Evolutionary conservation across 768 basidiomycete genomes (phyloP).

Genomic region (Hortiboletus campestris): DNA sequence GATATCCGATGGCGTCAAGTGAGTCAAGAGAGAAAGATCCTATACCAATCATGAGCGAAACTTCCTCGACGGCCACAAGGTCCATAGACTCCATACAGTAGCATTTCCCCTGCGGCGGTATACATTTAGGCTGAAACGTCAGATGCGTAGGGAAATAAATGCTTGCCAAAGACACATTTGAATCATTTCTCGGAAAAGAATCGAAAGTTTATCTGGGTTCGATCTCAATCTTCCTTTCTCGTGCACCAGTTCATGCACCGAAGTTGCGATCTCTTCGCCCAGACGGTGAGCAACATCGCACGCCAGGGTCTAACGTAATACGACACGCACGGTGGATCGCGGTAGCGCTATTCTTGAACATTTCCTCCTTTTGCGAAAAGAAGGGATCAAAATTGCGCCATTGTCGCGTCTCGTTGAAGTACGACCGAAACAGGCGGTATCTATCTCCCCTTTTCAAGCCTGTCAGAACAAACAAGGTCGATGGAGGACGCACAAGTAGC

Average conservation of each 20-base stretch:
- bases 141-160: neutral
- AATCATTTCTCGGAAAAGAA: slow-evolving; percentile 80
- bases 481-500: slow-evolving; percentile 58
- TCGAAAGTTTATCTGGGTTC: slow-evolving; percentile 53
- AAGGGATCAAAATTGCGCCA: slow-evolving; percentile 88
- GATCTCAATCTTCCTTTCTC: slow-evolving; percentile 44
- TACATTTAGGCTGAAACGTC: slow-evolving; percentile 1
- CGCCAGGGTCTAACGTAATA: neutral
- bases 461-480: neutral
- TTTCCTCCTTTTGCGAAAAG: slow-evolving; percentile 69
- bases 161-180: slow-evolving; percentile 81
- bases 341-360: slow-evolving; percentile 73
- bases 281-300: neutral
- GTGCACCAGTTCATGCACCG: slow-evolving; percentile 61
- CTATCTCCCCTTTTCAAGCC: slow-evolving; percentile 36
- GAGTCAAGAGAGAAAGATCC: slow-evolving; percentile 90
- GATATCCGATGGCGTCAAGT: slow-evolving; percentile 80
- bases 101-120: slow-evolving; percentile 78
- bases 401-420: slow-evolving; percentile 60
- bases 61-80: neutral
- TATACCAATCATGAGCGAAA: slow-evolving; percentile 28
- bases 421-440: slow-evolving; percentile 79
- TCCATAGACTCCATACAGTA: slow-evolving; percentile 73
- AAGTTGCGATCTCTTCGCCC: slow-evolving; percentile 64
- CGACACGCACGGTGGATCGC: slow-evolving; percentile 71